A percentile compares a stretch with the other conserved stretches of the same genome.
These are phyloP conservation scores for Sphaerulina musiva DNA, from an alignment of 2,329 filamentous ascomycete species.

Conservation along the genomic window DNA sequence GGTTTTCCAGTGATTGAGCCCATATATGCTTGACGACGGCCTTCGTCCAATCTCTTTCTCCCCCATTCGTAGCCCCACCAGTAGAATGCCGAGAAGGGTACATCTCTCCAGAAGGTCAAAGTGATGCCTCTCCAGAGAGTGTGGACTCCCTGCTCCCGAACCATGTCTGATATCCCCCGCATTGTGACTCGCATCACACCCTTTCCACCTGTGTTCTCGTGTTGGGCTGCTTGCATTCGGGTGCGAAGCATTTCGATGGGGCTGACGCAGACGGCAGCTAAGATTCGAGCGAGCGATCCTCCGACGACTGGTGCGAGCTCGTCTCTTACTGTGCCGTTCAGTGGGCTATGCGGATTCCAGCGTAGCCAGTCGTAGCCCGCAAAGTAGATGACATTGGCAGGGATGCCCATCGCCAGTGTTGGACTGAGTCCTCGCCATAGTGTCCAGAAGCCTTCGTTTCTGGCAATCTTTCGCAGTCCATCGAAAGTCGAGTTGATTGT, in stretches of 20 bases:
- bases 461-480: constrained; percentile 85
- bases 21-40: constrained; percentile 46
- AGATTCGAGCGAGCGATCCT: constrained; percentile 67
- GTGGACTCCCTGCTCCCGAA: constrained; percentile 65
- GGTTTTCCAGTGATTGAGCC: constrained; percentile 24
- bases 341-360: constrained; percentile 63
- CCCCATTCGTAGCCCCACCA: constrained; percentile 96
- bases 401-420: constrained; percentile 87
- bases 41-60: constrained; percentile 62
- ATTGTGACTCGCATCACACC: constrained; percentile 71
- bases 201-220: constrained; percentile 41
- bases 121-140: constrained; percentile 87
- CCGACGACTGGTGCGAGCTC: constrained; percentile 72
- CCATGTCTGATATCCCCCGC: constrained; percentile 70
- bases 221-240: constrained; percentile 62
- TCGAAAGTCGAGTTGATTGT: constrained; percentile 89
- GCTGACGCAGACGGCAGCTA: constrained; percentile 76
- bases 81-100: constrained; percentile 93
- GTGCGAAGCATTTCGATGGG: constrained; percentile 94
- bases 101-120: constrained; percentile 90
- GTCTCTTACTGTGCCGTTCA: constrained; percentile 56
- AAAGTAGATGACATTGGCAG: constrained; percentile 96
- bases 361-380: constrained; percentile 95
- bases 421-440: constrained; percentile 93
- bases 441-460: constrained; percentile 79